Conservation (phyloP, 352 stramenopile species). For the Globisporangium iwayamae region DNA sequence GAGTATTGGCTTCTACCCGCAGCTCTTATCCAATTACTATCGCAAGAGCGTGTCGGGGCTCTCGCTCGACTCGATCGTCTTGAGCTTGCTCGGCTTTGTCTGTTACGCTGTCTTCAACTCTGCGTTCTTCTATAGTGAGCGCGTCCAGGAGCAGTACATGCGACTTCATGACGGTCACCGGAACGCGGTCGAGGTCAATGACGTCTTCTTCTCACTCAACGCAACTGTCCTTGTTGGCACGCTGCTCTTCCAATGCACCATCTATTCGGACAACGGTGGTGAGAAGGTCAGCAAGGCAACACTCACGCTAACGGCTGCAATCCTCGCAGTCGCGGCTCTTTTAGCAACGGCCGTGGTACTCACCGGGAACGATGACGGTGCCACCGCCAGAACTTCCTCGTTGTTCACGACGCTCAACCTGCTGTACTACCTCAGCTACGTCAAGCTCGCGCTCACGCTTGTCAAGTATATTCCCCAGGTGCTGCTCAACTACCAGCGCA, state of each 20-base stretch:
- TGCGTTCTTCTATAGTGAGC: constrained; percentile 88
- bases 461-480: constrained; percentile 97
- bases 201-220: constrained; percentile 95
- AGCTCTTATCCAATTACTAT: constrained; percentile 92
- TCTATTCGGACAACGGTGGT: constrained; percentile 74
- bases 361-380: neutral
- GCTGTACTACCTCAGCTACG: constrained; percentile 92
- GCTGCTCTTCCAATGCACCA: constrained; percentile 89
- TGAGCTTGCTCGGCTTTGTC: constrained; percentile 94
- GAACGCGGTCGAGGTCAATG: constrained; percentile 88
- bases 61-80: constrained; percentile 90
- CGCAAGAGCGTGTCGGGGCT: constrained; percentile 88
- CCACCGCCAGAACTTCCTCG: constrained; percentile 18
- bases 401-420: constrained; percentile 88
- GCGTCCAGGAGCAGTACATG: constrained; percentile 89
- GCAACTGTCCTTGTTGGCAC: constrained; percentile 83
- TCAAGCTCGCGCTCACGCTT: constrained; percentile 94
- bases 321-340: neutral
- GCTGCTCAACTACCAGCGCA: constrained; percentile 92
- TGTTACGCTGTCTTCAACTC: constrained; percentile 95
- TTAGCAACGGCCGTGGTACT: neutral
- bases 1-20: constrained; percentile 89
- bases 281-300: neutral
- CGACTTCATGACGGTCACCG: constrained; percentile 61
- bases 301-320: neutral